Base-by-base conservation (phyloP, 352 stramenopile species). In the Globisporangium camurandrum region DNA sequence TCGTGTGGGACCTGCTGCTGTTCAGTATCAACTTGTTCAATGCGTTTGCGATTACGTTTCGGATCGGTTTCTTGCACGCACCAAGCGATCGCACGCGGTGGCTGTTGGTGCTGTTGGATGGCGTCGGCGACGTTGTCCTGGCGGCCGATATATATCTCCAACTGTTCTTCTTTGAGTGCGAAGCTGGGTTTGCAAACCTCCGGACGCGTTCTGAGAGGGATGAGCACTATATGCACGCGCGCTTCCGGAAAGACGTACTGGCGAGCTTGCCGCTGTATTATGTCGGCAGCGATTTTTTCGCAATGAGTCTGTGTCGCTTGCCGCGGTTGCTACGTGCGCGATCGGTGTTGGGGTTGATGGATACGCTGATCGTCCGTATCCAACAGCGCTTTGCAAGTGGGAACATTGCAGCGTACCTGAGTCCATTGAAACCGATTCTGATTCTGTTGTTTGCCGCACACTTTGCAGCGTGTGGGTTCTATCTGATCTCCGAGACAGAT, bases 151-250 rank as follows among this genome's bases (percentile, higher is more conserved):
- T 91, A 26, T 75, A 84, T 26, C 63, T 88, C 7, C 84, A 87
- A 37, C 57, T 88, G 3, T 86, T 84, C 39, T 88, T 85, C 54
- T 88, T 91, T 12, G 76, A 86, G 45, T 88, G 76, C 24, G 69
- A 91, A 19, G 50, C 56, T 0, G 75, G 76, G 0, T 51, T 86
- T 26, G 38, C 38, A 0, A 87, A 86, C 23, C 43, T 91, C 3
- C 27, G 79, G n/a, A 72, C 68, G n/a, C 57, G 71, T 26, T 54
- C 62, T 3, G 63, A 88, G 12, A 62, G 52, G 1, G 72, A 80
- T 30, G 47, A 38, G 17, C 66, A 65, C 7, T 89, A 89, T 33
- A 55, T 41, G 1, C 42, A 54, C 3, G 59, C 71, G 44, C 61
- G 62, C 6, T 28, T 90, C 8, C 67, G 61, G 14, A 49, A 58